phyloP scores from a whole-genome alignment of 2,329 filamentous ascomycete genomes.

The Trichothecium sympodiale region DNA sequence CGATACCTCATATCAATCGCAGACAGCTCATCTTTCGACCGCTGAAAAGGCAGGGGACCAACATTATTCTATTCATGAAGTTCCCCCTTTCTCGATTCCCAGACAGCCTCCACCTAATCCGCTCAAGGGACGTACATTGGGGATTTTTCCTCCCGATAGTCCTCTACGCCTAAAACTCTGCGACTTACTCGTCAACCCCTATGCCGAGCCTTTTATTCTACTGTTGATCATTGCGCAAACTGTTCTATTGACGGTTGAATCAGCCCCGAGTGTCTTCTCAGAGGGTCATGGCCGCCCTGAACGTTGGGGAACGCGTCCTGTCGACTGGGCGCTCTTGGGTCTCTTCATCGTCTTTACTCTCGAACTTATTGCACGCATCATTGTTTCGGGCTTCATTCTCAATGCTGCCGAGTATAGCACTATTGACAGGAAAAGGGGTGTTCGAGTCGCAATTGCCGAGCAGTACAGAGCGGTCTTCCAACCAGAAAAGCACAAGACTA shows the following conservation, averaged over 20 bases:
- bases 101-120: constrained; percentile 46
- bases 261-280: constrained; percentile 58
- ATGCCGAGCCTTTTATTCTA: constrained; percentile 78
- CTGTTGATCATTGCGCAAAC: constrained; percentile 82
- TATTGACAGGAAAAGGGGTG: constrained; percentile 65
- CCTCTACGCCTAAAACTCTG: constrained; percentile 64
- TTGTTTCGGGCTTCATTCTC: constrained; percentile 87
- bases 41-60: constrained; percentile 31
- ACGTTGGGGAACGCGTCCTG: constrained; percentile 55
- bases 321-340: constrained; percentile 70
- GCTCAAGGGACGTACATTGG: constrained; percentile 73
- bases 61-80: constrained; percentile 10
- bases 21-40: constrained; percentile 24
- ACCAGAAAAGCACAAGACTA: constrained; percentile 63
- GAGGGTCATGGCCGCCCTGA: constrained; percentile 47
- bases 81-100: constrained; percentile 7
- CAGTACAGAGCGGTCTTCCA: constrained; percentile 73
- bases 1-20: constrained; percentile 42
- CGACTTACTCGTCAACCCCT: constrained; percentile 74
- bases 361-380: constrained; percentile 70
- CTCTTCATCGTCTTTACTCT: constrained; percentile 86
- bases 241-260: constrained; percentile 76
- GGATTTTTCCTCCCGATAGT: constrained; percentile 73
- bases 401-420: constrained; percentile 91
- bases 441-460: constrained; percentile 62